phyloP scores from a whole-genome alignment of 2,329 filamentous ascomycete genomes.

The Ophiostoma sp. region DNA sequence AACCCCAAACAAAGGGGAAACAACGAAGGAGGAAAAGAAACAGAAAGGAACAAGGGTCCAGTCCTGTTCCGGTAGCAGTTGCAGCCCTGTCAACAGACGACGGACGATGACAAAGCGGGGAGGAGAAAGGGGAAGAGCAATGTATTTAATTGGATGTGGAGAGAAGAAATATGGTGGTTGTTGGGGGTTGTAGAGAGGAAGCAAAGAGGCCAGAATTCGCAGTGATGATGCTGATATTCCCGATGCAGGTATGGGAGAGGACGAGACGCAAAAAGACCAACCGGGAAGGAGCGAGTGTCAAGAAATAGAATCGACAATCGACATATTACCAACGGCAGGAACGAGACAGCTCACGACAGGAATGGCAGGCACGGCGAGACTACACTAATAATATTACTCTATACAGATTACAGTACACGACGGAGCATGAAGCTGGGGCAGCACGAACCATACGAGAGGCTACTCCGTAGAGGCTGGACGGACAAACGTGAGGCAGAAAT shows the following conservation, averaged over 20 bases:
- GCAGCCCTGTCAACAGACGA: conserved; percentile 12
- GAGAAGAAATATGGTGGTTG: not conserved
- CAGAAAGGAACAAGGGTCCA: conserved; percentile 8
- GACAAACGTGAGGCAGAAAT: conserved; percentile 11
- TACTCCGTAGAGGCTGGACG: conserved; percentile 1
- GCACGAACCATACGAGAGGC: not conserved
- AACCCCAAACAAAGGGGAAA: conserved; percentile 2
- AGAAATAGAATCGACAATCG: not conserved
- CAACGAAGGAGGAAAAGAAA: not conserved
- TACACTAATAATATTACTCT: not conserved
- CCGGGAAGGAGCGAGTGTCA: conserved; percentile 9
- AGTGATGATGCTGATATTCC: conserved; percentile 4
- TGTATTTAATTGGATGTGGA: not conserved
- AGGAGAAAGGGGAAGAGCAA: not conserved
- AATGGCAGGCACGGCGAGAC: not conserved
- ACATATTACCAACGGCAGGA: not conserved
- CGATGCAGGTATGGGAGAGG: conserved; percentile 7
- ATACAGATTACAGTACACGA: not conserved
- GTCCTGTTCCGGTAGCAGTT: conserved; percentile 13
- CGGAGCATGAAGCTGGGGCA: not conserved
- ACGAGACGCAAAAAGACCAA: conserved; percentile 6
- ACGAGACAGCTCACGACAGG: not conserved
- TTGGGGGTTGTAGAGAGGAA: not conserved
- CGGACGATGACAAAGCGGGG: conserved; percentile 3
- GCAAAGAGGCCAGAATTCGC: not conserved